phyloP scores from a whole-genome alignment of 2,329 filamentous ascomycete genomes.

The Zopfia rhizophila region DNA sequence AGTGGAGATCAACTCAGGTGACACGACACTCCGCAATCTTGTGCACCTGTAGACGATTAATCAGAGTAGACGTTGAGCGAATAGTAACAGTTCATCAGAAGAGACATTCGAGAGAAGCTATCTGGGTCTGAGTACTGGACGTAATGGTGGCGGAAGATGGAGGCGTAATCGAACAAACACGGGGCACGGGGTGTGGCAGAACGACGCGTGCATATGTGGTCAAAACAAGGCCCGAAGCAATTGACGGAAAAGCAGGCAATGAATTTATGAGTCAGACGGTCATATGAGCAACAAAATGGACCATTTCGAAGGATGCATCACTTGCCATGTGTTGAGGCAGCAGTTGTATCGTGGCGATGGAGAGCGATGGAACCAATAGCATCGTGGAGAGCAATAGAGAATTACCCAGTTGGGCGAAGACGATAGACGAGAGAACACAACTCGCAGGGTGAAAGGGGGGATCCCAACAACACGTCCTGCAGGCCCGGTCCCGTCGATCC shows the following conservation, averaged over 20 bases:
- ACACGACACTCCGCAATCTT: too few relatives aligned
- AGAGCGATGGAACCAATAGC: conserved; percentile 10
- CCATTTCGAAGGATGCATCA: conserved; percentile 4
- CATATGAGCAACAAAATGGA: conserved; percentile 4
- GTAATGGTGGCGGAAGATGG: conserved; percentile 21
- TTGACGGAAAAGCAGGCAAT: neutral
- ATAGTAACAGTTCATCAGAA: too few relatives aligned
- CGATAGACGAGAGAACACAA: conserved; percentile 8
- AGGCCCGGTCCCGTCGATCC: conserved; percentile 10
- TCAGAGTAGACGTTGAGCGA: too few relatives aligned
- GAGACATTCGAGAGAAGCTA: too few relatives aligned
- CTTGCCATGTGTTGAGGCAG: conserved; percentile 17
- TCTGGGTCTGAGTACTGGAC: too few relatives aligned
- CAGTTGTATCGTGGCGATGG: conserved; percentile 3
- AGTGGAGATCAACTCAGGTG: too few relatives aligned
- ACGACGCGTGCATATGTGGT: conserved; percentile 25
- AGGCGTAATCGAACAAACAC: conserved; percentile 37
- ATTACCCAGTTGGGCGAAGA: conserved; percentile 12
- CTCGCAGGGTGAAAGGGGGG: neutral
- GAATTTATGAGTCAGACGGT: neutral
- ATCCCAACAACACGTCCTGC: neutral
- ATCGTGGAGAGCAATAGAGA: conserved; percentile 1
- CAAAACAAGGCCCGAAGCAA: conserved; percentile 11
- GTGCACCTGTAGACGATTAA: too few relatives aligned
- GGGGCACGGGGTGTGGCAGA: conserved; percentile 10